These are phyloP conservation scores for Periconia macrospinosa DNA, from an alignment of 2,329 filamentous ascomycete genomes.

Conservation along the genomic window DNA sequence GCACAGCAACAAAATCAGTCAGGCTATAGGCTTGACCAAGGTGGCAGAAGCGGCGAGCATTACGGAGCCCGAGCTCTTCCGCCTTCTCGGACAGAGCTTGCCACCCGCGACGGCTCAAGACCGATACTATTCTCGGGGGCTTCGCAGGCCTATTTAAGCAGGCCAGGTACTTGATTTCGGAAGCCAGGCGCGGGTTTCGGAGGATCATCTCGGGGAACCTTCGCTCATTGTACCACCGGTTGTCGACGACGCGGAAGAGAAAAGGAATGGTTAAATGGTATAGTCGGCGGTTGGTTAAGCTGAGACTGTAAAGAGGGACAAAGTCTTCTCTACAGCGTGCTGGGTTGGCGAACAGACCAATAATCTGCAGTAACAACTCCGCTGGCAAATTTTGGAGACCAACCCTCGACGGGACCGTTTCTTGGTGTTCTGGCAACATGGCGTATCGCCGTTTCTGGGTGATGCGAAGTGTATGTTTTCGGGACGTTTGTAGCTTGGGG, in stretches of 20 bases:
- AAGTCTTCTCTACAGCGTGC: not conserved
- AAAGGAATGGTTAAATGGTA: conserved; percentile 4
- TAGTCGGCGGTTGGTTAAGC: conserved; percentile 5
- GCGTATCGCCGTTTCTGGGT: not conserved
- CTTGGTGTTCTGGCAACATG: not conserved
- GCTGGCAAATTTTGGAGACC: not conserved
- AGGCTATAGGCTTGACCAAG: not conserved
- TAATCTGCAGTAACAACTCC: not conserved
- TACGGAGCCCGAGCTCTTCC: conserved; percentile 2
- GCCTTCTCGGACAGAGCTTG: conserved; percentile 5
- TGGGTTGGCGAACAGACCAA: not conserved
- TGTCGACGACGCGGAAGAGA: not conserved
- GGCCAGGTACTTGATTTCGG: not conserved
- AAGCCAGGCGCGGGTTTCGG: not conserved
- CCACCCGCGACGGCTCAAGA: conserved; percentile 1
- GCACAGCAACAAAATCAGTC: conserved; percentile 1
- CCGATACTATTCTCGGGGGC: not conserved
- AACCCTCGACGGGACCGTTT: not conserved
- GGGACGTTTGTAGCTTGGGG: not conserved
- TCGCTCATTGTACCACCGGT: not conserved
- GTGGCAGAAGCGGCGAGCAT: not conserved
- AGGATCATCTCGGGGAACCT: not conserved
- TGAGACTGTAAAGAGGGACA: conserved; percentile 1
- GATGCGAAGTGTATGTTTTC: not conserved
- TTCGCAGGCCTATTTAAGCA: not conserved